A percentile compares a stretch with the other conserved stretches of the same genome.
These are phyloP conservation scores for Phytophthora fragariae DNA, from an alignment of 352 stramenopile genomes.

Conservation along the genomic window DNA sequence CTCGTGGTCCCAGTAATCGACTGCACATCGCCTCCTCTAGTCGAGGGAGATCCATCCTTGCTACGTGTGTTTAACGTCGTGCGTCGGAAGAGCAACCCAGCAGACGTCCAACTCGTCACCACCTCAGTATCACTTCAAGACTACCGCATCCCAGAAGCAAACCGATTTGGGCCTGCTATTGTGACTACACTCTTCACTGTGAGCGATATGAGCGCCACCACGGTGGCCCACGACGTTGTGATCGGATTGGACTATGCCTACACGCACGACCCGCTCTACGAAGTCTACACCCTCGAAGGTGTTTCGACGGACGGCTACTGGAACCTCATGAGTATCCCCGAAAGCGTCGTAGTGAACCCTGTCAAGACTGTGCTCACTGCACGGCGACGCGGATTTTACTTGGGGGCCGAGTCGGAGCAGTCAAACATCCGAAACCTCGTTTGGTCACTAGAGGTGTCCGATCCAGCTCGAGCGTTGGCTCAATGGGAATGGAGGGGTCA, in stretches of 20 bases:
- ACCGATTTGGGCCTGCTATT: slow-evolving; percentile 37
- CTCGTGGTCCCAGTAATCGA: slow-evolving; percentile 54
- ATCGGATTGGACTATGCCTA: slow-evolving; percentile 48
- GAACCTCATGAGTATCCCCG: slow-evolving; percentile 41
- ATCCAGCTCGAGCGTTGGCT: slow-evolving; percentile 32
- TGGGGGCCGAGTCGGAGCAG: slow-evolving; percentile 46
- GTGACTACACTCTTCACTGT: slow-evolving; percentile 42
- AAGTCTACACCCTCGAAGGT: slow-evolving; percentile 36
- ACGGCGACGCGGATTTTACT: slow-evolving; percentile 48
- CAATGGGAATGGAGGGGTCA: slow-evolving; percentile 37
- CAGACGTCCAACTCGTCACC: slow-evolving; percentile 39
- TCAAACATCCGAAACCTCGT: slow-evolving; percentile 52
- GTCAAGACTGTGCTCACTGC: slow-evolving; percentile 41
- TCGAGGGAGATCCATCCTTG: slow-evolving; percentile 33
- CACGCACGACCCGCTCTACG: slow-evolving; percentile 36
- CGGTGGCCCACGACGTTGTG: slow-evolving; percentile 31
- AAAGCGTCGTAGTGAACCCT: slow-evolving; percentile 23
- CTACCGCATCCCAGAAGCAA: slow-evolving; percentile 43
- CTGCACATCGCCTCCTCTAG: slow-evolving; percentile 42
- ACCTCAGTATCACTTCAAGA: slow-evolving; percentile 49
- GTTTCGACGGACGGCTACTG: slow-evolving; percentile 37
- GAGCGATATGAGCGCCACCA: slow-evolving; percentile 35
- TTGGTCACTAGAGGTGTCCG: slow-evolving; percentile 32
- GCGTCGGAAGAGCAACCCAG: slow-evolving; percentile 26
- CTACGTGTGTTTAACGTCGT: slow-evolving; percentile 54